Evolutionary conservation across 805 yeast genomes (phyloP).

Genomic region (Kodamaea lidongshanica): DNA sequence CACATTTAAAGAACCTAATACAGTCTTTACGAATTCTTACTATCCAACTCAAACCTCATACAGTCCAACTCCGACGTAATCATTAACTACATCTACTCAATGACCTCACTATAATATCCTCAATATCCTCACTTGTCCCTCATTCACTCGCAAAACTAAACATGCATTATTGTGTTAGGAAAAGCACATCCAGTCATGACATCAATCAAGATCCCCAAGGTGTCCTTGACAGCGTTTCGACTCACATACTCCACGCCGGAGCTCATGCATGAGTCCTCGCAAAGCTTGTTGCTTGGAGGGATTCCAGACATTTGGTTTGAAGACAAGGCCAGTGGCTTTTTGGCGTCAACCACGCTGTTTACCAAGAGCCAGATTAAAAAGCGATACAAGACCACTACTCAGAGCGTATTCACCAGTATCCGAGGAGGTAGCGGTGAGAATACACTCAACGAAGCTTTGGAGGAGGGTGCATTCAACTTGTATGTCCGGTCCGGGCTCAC

Average conservation of each 20-base stretch:
- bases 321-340: conserved; percentile 26
- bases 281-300: conserved; percentile 48
- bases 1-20: too few species aligned
- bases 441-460: conserved; percentile 4
- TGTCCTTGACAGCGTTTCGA: conserved; percentile 58
- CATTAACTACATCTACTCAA: too few species aligned
- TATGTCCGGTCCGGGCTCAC: too few species aligned
- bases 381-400: conserved; percentile 7
- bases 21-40: too few species aligned
- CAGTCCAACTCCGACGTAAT: too few species aligned
- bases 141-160: too few species aligned
- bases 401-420: conserved; percentile 7
- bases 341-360: conserved; percentile 11
- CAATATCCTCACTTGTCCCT: too few species aligned
- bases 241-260: conserved; percentile 46
- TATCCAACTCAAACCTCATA: too few species aligned
- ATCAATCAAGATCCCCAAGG: conserved; percentile 33
- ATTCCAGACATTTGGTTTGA: conserved; percentile 53
- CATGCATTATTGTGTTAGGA: too few species aligned
- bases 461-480: conserved; percentile 8
- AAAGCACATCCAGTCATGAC: conserved; percentile 2
- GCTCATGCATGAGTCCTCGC: conserved; percentile 45
- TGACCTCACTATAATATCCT: too few species aligned
- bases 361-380: conserved; percentile 10
- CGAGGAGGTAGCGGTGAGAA: conserved; percentile 5